A percentile compares a stretch with the other conserved stretches of the same genome.
These are phyloP conservation scores for Panus rudis DNA, from an alignment of 768 basidiomycete species.

Conservation along the genomic window DNA sequence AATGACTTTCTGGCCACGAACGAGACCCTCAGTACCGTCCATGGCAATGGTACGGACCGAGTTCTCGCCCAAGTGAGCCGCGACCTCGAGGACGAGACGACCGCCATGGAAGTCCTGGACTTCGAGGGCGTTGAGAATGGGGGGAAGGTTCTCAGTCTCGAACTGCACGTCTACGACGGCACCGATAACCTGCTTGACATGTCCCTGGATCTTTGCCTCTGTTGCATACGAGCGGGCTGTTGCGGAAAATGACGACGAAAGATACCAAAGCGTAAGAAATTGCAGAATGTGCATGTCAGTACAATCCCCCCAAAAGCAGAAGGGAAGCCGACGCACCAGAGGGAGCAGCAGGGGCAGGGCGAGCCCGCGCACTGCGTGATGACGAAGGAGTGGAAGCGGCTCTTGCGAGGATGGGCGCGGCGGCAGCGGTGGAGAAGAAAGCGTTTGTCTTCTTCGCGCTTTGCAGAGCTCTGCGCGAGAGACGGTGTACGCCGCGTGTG, in stretches of 20 bases:
- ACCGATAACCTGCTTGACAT: slow-evolving; percentile 99
- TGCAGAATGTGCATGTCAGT: not conserved
- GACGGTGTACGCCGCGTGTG: slow-evolving; percentile 79
- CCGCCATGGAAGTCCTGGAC: slow-evolving; percentile 91
- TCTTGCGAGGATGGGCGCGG: slow-evolving; percentile 46
- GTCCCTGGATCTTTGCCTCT: slow-evolving; percentile 70
- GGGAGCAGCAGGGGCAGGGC: slow-evolving; percentile 41
- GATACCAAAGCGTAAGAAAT: slow-evolving; percentile 12
- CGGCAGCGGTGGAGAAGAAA: slow-evolving; percentile 68
- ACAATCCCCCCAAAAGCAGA: not conserved
- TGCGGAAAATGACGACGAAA: slow-evolving; percentile 9
- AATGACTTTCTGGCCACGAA: slow-evolving; percentile 94
- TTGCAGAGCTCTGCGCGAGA: slow-evolving; percentile 78
- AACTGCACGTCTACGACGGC: slow-evolving; percentile 99
- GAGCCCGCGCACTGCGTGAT: slow-evolving; percentile 41
- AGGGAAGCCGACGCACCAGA: slow-evolving; percentile 47
- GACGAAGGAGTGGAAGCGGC: slow-evolving; percentile 38
- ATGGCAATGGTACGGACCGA: slow-evolving; percentile 99
- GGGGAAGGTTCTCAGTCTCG: slow-evolving; percentile 88
- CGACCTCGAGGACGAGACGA: slow-evolving; percentile 98
- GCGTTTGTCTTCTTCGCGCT: slow-evolving; percentile 68
- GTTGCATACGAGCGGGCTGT: slow-evolving; percentile 86
- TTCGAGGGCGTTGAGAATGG: slow-evolving; percentile 98
- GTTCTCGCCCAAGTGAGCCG: slow-evolving; percentile 98
- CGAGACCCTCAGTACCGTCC: slow-evolving; percentile 99